These are phyloP conservation scores for Parsonsia alboflavescens DNA, from an alignment of 257 asterid genomes.

Conservation along the genomic window DNA sequence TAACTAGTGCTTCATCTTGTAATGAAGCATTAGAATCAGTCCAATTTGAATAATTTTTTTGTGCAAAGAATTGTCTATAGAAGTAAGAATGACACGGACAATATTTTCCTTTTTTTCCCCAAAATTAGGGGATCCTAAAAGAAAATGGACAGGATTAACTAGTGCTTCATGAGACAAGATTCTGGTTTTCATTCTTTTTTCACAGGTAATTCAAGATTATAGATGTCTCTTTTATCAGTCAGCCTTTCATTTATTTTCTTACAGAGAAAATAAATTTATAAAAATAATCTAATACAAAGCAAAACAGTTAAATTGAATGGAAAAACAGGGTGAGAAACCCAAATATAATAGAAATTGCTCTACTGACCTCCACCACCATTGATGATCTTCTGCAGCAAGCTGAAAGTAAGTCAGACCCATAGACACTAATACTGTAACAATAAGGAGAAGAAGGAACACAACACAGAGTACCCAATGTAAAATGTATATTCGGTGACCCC, in stretches of 20 bases:
- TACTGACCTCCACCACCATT: constrained; percentile 41
- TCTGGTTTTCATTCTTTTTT: not conserved
- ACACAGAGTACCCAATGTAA: constrained; percentile 17
- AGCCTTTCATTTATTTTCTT: not conserved
- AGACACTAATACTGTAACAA: constrained; percentile 22
- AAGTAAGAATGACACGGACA: not conserved
- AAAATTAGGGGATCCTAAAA: not conserved
- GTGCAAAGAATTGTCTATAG: not conserved
- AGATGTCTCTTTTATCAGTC: not conserved
- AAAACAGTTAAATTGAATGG: not conserved
- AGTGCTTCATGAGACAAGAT: not conserved
- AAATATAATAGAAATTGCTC: not conserved
- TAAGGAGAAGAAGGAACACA: constrained; percentile 23
- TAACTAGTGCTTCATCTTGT: too few species aligned
- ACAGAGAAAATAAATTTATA: not conserved
- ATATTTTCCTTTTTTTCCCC: too few species aligned
- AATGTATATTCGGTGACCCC: constrained; percentile 30
- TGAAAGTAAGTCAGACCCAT: constrained; percentile 30
- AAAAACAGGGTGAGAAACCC: not conserved
- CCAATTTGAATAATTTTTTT: not conserved
- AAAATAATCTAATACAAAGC: too few species aligned
- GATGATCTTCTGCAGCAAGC: constrained; percentile 37
- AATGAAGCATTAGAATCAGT: not conserved
- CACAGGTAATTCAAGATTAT: too few species aligned
- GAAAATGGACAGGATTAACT: not conserved